phyloP scores from a whole-genome alignment of 495 filamentous ascomycete genomes.

The Trichocladium antarcticum region DNA sequence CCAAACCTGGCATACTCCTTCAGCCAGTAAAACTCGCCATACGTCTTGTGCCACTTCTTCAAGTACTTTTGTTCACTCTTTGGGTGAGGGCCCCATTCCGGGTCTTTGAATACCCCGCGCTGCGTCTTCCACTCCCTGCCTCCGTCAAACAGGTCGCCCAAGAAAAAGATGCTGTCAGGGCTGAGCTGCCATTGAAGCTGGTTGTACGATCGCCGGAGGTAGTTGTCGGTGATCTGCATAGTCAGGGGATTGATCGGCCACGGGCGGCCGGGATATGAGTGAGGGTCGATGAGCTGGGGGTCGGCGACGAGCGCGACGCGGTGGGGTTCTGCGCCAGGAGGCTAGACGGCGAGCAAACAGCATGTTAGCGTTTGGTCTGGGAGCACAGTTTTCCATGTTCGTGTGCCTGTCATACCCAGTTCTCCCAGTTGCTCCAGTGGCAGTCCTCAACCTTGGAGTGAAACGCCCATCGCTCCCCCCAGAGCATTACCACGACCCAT shows the following conservation, averaged over 20 bases:
- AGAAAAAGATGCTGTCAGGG: constrained; percentile 77
- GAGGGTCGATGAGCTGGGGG: constrained; percentile 94
- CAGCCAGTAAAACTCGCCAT: constrained; percentile 70
- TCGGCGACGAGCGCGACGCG: constrained; percentile 84
- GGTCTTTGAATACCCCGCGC: constrained; percentile 47
- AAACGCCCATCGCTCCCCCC: constrained; percentile 79
- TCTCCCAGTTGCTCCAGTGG: constrained; percentile 77
- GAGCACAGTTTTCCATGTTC: not conserved
- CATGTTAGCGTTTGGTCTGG: not conserved
- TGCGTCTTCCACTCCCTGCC: constrained; percentile 85
- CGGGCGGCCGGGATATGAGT: constrained; percentile 89
- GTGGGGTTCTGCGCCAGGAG: constrained; percentile 64
- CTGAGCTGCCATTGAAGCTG: constrained; percentile 55
- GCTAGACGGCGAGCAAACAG: constrained; percentile 47
- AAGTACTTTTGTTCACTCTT: constrained; percentile 40
- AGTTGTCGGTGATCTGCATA: constrained; percentile 74
- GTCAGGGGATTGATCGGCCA: constrained; percentile 77
- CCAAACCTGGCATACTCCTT: constrained; percentile 71
- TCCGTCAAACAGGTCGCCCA: constrained; percentile 94
- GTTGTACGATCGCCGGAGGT: constrained; percentile 67
- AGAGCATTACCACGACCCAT: constrained; percentile 73
- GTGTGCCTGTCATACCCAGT: constrained; percentile 57
- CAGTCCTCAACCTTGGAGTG: constrained; percentile 56
- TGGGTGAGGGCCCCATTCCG: constrained; percentile 44
- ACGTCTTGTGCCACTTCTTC: constrained; percentile 57